phyloP scores from a whole-genome alignment of 495 filamentous ascomycete species.

The Penicillium alfredii region DNA sequence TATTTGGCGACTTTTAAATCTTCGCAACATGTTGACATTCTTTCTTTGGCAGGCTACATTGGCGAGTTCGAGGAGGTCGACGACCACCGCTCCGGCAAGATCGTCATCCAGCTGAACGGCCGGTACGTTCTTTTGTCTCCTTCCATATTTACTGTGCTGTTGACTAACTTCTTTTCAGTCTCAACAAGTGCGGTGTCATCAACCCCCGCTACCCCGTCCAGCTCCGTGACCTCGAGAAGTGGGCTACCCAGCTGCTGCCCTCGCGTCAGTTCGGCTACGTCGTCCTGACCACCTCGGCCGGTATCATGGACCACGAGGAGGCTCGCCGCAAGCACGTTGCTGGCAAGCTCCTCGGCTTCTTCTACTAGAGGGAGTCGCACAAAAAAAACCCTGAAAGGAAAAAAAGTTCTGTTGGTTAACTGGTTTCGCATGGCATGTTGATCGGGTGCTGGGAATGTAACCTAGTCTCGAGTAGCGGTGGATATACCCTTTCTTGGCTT shows the following conservation, averaged over 20 bases:
- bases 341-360: slow-evolving; percentile 95
- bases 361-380: slow-evolving; percentile 62
- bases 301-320: slow-evolving; percentile 99
- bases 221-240: slow-evolving; percentile 95
- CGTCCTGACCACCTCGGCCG: slow-evolving; percentile 95
- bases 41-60: slow-evolving; percentile 73
- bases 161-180: slow-evolving; percentile 40
- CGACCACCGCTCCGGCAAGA: slow-evolving; percentile 98
- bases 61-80: slow-evolving; percentile 99
- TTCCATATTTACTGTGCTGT: too few species aligned
- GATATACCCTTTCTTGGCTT: slow-evolving; percentile 20
- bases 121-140: slow-evolving; percentile 51
- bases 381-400: slow-evolving; percentile 21
- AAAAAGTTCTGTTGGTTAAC: slow-evolving; percentile 32
- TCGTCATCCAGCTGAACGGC: slow-evolving; percentile 91
- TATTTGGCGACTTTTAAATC: slow-evolving; percentile 87
- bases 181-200: slow-evolving; percentile 99
- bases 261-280: slow-evolving; percentile 99
- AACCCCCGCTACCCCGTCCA: slow-evolving; percentile 97
- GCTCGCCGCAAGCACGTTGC: slow-evolving; percentile 94
- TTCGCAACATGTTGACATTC: slow-evolving; percentile 73
- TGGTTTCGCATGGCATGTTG: slow-evolving; percentile 22
- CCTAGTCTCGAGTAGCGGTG: slow-evolving; percentile 25
- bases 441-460: slow-evolving; percentile 29
- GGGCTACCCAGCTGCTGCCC: slow-evolving; percentile 95